Base-by-base conservation (phyloP, 2,329 filamentous ascomycete genomes). In the Clonostachys byssicola region DNA sequence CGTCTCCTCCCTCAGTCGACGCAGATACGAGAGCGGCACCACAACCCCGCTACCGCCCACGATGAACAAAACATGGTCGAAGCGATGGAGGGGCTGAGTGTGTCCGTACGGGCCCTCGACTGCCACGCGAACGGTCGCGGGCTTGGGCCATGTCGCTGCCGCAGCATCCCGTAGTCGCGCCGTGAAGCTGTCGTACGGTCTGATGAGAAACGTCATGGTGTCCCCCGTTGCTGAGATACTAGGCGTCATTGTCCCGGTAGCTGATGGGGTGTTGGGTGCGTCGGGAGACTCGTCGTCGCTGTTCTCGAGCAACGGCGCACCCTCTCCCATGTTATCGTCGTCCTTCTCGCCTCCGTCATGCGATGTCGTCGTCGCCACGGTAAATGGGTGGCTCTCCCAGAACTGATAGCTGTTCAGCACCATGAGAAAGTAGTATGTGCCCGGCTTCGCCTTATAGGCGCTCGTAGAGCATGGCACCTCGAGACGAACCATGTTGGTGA, bases 361-460 rank as follows among this genome's bases (percentile, higher is more conserved):
- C 17, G 40, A 35, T 17, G 40, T 34, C 10, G 64, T 52, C 9
- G 58, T 60, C 1, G 70, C 70, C 12, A 76, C 66, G 0, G 74
- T 76, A 45, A 77, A 77, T 0, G 74, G 74, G 41, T 77, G 74
- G 48, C 70, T 75, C 49, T 77, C 72, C 74, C 74, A 77, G 45
- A 65, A 66, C 1, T 61, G 56, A 12, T 58, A 47, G 18, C 63
- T 64, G 43, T 68, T 61, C 5, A 75, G 62, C 7, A 72, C 58
- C 43, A 71, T 68, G 1, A 77, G 51, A 47, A 73, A 76, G 52
- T 72, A 76, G 52, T 65, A 74, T 0, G 69, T 73, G 0, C 73
- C 73, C 0, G 72, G 64, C 0, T 52, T 49, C 3, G 66, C 63
- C 10, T 54, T 58, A 45, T 68, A 72, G 5, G 61, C 45, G 33